Base-by-base conservation (phyloP, 169 alveolate species). In the Theileria luwenshuni region DNA sequence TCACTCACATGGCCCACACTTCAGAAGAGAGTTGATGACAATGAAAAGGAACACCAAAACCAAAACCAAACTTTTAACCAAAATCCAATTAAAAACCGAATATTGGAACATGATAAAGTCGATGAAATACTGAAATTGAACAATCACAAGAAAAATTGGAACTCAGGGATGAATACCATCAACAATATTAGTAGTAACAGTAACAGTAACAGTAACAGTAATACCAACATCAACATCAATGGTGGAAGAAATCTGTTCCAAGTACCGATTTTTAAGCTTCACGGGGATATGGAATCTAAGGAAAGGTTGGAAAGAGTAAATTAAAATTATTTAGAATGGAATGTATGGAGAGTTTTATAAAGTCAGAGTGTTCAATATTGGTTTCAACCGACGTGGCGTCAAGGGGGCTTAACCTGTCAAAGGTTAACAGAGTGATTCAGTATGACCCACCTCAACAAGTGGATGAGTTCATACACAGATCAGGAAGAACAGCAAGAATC, bases 301-400 rank as follows among this genome's bases (percentile, higher is more conserved):
- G 94, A 89, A 32, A 52, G 89, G 83, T 74, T 47, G 0, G 81
- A 21, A 10, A 32, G 12, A 0, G 13, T 13, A 2, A 62, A 1
- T 2, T 25, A 19, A 17, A 28, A 25, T 32, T 25, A 8, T 74
- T 8, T 51, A 79, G 93, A 17, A 28, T 79, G 12, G 90, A 90
- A 0, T 79, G 74, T 41, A 76, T 81, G 56, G 48, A 25, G 0
- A 90, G 84, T 33, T 88, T 88, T 75, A 80, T 85, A 33, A 88
- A 71, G 33, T 59, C 56, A 23, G 32, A 74, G 1, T 49, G 69
- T n/a, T 70, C 83, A 0, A 80, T 94, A 3, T 70, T 96, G 74
- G 91, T 96, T 30, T 94, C 98, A 5, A 95, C 99, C 10, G 98
- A 96, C 85, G 97, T 96, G 0, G 98, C 98, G 1, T 91, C 98